Percentiles rank a stretch among this genome's conserved stretches.
phyloP scores from a whole-genome alignment of 2,329 filamentous ascomycete genomes.

The Aphanocladium album region DNA sequence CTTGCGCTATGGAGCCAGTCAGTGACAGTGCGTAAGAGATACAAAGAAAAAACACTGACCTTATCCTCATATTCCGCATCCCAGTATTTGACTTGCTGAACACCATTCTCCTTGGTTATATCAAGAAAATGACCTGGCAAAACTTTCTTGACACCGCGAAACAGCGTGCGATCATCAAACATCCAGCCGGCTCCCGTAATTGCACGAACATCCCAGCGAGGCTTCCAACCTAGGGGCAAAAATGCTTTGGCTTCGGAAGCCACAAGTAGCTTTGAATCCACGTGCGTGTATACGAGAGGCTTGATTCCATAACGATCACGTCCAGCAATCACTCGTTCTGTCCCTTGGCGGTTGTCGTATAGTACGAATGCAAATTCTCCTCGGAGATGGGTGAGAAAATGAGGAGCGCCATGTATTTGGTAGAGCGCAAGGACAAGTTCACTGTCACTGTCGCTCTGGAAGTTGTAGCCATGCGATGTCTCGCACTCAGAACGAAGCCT shows the following conservation, averaged over 20 bases:
- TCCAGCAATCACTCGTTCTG: conserved; percentile 36
- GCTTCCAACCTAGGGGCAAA: conserved; percentile 43
- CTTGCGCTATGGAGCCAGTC: not conserved
- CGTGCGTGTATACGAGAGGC: conserved; percentile 47
- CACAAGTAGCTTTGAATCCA: conserved; percentile 37
- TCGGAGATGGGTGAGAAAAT: not conserved
- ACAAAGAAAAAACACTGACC: conserved; percentile 23
- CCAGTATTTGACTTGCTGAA: conserved; percentile 45
- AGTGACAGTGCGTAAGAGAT: not conserved
- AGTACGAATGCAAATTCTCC: conserved; percentile 12
- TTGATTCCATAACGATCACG: conserved; percentile 55
- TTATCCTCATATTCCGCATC: conserved; percentile 49
- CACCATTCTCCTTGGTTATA: conserved; percentile 27
- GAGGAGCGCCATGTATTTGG: not conserved
- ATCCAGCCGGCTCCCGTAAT: conserved; percentile 39
- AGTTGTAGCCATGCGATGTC: conserved; percentile 34
- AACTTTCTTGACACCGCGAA: conserved; percentile 42
- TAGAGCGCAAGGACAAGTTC: conserved; percentile 47
- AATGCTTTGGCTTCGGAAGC: conserved; percentile 52
- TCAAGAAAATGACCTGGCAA: conserved; percentile 40
- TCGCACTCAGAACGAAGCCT: conserved; percentile 33
- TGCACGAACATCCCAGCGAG: conserved; percentile 47
- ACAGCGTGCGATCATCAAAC: conserved; percentile 42
- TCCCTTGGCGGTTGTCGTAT: conserved; percentile 36
- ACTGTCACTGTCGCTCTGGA: conserved; percentile 42